These are phyloP conservation scores for Nakaseomyces sp. DNA, from an alignment of 1,139 yeast genomes.

Conservation along the genomic window DNA sequence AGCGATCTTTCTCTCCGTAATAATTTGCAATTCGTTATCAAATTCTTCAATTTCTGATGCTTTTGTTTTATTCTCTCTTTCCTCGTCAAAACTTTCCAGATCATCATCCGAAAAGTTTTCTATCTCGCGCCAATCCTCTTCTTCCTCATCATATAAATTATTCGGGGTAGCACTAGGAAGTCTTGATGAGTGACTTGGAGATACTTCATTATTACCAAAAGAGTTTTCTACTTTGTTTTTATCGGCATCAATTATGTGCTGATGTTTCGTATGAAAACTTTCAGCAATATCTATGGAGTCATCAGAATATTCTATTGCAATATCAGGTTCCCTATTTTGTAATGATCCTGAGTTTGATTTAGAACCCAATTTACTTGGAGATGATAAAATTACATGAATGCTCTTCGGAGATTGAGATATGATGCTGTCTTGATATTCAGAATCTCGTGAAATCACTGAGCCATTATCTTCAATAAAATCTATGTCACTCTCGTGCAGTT, in stretches of 20 bases:
- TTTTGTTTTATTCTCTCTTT: conserved; percentile 27
- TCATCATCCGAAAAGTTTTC: conserved; percentile 26
- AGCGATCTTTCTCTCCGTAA: conserved; percentile 25
- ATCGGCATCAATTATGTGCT: conserved; percentile 11
- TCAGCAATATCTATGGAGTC: background rate
- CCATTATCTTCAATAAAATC: conserved; percentile 28
- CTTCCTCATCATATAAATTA: background rate
- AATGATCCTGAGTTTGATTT: background rate
- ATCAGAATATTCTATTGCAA: background rate
- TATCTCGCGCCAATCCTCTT: conserved; percentile 7
- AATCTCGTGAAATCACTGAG: conserved; percentile 13
- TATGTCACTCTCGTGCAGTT: conserved; percentile 23
- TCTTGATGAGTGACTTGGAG: background rate
- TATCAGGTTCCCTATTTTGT: background rate
- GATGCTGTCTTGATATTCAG: conserved; percentile 12
- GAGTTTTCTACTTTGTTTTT: background rate
- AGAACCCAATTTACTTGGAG: conserved; percentile 7
- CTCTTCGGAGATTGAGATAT: conserved; percentile 1
- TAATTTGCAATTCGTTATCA: conserved; percentile 29
- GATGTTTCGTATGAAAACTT: background rate
- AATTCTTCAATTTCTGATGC: conserved; percentile 20
- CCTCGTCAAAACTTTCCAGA: conserved; percentile 30
- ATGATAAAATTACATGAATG: conserved; percentile 13
- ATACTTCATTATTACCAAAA: conserved; percentile 2
- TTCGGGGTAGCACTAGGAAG: background rate